Conservation (phyloP, 305 asterid genomes). For the Ilex paraguariensis region DNA sequence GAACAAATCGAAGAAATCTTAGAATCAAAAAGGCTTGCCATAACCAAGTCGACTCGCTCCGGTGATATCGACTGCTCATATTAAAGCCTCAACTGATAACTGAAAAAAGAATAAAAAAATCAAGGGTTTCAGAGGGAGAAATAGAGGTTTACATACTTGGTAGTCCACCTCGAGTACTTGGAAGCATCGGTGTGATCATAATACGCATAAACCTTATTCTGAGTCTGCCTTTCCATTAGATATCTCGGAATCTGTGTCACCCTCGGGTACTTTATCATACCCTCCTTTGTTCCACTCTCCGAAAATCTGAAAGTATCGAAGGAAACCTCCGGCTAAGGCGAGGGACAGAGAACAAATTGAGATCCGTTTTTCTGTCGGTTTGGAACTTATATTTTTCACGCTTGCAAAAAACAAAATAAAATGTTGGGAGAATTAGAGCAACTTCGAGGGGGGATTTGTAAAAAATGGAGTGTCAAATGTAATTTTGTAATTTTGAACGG, state of each 20-base stretch:
- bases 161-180: constrained; percentile 61
- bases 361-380: no score
- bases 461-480: no score
- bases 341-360: no score
- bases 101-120: not conserved
- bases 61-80: not conserved
- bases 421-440: no score
- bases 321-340: no score
- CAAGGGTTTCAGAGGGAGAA: not conserved
- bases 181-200: constrained; percentile 65
- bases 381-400: no score
- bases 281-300: not conserved
- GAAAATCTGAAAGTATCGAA: not conserved
- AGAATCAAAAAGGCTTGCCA: no score
- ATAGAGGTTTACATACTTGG: constrained; percentile 34
- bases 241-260: constrained; percentile 30
- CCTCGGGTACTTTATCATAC: not conserved
- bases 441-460: no score
- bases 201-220: constrained; percentile 36
- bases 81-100: not conserved
- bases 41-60: not conserved
- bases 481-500: no score
- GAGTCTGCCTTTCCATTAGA: constrained; percentile 42
- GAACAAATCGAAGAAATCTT: no score
- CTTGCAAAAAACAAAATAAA: no score